These are phyloP conservation scores for Blakeslea trispora DNA, from an alignment of 371 early-diverging fungal species.

Conservation along the genomic window DNA sequence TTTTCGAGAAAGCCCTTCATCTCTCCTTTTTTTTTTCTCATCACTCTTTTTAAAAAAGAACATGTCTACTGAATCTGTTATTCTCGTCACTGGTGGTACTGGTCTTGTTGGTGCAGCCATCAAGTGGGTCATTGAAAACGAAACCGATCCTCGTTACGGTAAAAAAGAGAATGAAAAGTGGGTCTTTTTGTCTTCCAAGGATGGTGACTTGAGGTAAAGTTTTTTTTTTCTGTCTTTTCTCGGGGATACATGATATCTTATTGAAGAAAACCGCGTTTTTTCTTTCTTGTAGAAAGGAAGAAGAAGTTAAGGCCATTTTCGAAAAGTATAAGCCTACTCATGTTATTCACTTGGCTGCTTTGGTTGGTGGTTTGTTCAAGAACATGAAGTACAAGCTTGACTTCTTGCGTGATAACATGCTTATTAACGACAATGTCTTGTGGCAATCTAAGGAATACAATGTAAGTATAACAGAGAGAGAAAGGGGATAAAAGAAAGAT, in stretches of 20 bases:
- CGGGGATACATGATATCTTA: background rate
- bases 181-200: constrained; percentile 78
- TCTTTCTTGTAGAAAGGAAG: constrained; percentile 52
- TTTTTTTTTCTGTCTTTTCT: no score
- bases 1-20: background rate
- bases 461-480: constrained; percentile 35
- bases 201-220: constrained; percentile 82
- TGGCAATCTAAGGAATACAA: constrained; percentile 64
- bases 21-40: constrained; percentile 2
- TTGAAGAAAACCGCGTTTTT: no score
- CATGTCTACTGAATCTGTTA: constrained; percentile 39
- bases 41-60: constrained; percentile 6
- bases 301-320: constrained; percentile 68
- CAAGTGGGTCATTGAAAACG: constrained; percentile 70
- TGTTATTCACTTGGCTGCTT: constrained; percentile 85
- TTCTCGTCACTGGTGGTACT: constrained; percentile 77
- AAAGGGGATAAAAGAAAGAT: background rate
- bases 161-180: constrained; percentile 71
- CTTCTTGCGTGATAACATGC: constrained; percentile 77
- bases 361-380: constrained; percentile 86
- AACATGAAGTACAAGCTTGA: constrained; percentile 87
- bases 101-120: constrained; percentile 86
- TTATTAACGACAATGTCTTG: constrained; percentile 84
- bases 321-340: constrained; percentile 81
- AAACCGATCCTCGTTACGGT: constrained; percentile 58